These are phyloP conservation scores for Biscogniauxia sp. DNA, from an alignment of 2,329 filamentous ascomycete genomes.

Conservation along the genomic window DNA sequence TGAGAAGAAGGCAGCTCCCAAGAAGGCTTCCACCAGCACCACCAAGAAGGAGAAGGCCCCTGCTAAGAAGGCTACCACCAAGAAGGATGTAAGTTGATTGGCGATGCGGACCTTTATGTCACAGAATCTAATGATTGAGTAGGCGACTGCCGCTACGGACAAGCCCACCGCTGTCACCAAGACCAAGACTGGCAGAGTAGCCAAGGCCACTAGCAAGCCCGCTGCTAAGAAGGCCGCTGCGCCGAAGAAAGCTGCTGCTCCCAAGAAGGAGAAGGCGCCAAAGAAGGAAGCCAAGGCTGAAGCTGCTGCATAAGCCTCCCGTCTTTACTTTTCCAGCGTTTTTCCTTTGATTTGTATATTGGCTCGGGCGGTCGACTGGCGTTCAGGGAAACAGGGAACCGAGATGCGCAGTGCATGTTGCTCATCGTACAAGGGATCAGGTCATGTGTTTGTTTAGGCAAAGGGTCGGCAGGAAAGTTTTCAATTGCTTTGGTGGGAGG, in stretches of 20 bases:
- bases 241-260: slow-evolving; percentile 37
- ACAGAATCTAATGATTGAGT: neutral
- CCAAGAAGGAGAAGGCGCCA: slow-evolving; percentile 43
- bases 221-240: slow-evolving; percentile 45
- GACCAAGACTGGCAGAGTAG: slow-evolving; percentile 79
- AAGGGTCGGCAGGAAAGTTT: slow-evolving; percentile 18
- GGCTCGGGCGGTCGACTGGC: slow-evolving; percentile 31
- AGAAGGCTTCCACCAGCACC: slow-evolving; percentile 49
- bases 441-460: slow-evolving; percentile 26
- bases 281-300: slow-evolving; percentile 39
- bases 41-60: slow-evolving; percentile 43
- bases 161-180: slow-evolving; percentile 48
- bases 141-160: slow-evolving; percentile 51
- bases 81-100: slow-evolving; percentile 31
- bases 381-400: slow-evolving; percentile 33
- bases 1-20: slow-evolving; percentile 78
- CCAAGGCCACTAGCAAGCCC: slow-evolving; percentile 60
- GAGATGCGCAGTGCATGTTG: slow-evolving; percentile 29
- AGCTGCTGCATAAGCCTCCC: slow-evolving; percentile 25
- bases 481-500: slow-evolving; percentile 4
- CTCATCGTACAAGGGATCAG: slow-evolving; percentile 26
- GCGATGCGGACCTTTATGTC: neutral
- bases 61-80: slow-evolving; percentile 40
- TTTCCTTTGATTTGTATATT: slow-evolving; percentile 36
- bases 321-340: slow-evolving; percentile 24